These are phyloP conservation scores for Suillus ampliporus DNA, from an alignment of 768 basidiomycete species.

Conservation along the genomic window DNA sequence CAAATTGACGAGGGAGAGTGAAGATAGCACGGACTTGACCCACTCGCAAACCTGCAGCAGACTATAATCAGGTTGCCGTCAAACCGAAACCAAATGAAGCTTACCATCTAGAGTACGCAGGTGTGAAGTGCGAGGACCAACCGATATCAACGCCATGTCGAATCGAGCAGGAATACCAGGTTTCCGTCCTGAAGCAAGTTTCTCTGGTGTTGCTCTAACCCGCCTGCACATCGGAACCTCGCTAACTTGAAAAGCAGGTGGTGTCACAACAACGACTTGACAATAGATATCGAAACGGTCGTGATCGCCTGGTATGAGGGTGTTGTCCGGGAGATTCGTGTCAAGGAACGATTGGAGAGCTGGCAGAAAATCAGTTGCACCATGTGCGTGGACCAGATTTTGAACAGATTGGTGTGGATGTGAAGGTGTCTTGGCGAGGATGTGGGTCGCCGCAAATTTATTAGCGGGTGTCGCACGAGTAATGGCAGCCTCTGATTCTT, in stretches of 20 bases:
- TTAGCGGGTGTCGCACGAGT: background rate
- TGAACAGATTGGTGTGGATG: slow-evolving; percentile 1
- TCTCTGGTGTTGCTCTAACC: slow-evolving; percentile 6
- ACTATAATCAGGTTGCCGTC: too few relatives aligned
- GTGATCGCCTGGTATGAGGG: background rate
- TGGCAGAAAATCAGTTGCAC: slow-evolving; percentile 15
- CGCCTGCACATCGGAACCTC: background rate
- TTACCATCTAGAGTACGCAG: too few relatives aligned
- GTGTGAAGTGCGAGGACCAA: too few relatives aligned
- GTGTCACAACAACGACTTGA: slow-evolving; percentile 5
- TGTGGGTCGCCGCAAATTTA: background rate
- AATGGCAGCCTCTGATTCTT: background rate
- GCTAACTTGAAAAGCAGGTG: background rate
- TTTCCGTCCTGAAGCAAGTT: background rate
- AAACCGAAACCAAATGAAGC: too few relatives aligned
- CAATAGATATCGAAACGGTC: slow-evolving; percentile 13
- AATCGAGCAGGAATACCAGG: background rate
- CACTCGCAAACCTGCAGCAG: slow-evolving; percentile 13
- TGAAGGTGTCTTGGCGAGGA: slow-evolving; percentile 8
- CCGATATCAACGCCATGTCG: slow-evolving; percentile 6
- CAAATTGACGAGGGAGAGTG: slow-evolving; percentile 3
- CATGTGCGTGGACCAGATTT: slow-evolving; percentile 4
- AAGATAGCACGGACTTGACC: slow-evolving; percentile 17
- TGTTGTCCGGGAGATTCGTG: background rate
- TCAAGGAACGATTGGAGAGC: slow-evolving; percentile 5